Conservation (phyloP, 768 basidiomycete species). For the Pisolithus microcarpus region DNA sequence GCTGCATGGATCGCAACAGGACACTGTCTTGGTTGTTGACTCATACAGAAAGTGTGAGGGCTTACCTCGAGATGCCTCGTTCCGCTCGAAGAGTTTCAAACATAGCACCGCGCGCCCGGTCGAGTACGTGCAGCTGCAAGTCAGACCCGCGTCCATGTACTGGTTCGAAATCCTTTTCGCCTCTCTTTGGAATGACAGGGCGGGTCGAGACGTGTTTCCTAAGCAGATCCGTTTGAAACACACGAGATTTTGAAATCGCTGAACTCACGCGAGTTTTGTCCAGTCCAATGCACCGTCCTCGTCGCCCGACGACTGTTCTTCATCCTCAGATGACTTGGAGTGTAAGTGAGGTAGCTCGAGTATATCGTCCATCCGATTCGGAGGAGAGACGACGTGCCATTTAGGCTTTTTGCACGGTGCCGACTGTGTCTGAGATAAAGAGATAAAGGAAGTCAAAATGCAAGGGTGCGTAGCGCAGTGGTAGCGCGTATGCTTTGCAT, state of each 20-base stretch:
- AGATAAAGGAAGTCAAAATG: no score
- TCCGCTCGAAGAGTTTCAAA: slow-evolving; percentile 70
- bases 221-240: background rate
- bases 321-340: slow-evolving; percentile 7
- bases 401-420: no score
- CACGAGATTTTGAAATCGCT: slow-evolving; percentile 2
- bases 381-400: no score
- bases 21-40: background rate
- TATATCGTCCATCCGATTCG: slow-evolving; percentile 37
- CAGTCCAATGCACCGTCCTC: slow-evolving; percentile 75
- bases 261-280: slow-evolving; percentile 62
- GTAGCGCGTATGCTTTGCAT: slow-evolving; percentile 41
- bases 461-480: slow-evolving; percentile 17
- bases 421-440: no score
- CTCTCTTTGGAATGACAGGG: slow-evolving; percentile 87
- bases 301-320: slow-evolving; percentile 55
- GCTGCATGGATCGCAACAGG: slow-evolving; percentile 30
- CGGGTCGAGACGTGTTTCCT: slow-evolving; percentile 30
- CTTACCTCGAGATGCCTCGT: slow-evolving; percentile 71
- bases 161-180: slow-evolving; percentile 98
- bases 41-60: slow-evolving; percentile 1
- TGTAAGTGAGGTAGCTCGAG: slow-evolving; percentile 37
- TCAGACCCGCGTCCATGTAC: slow-evolving; percentile 53
- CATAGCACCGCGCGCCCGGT: slow-evolving; percentile 78
- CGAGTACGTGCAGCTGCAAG: slow-evolving; percentile 75